These are phyloP conservation scores for Elasticomyces elasticus DNA, from an alignment of 495 filamentous ascomycete species.

Conservation along the genomic window DNA sequence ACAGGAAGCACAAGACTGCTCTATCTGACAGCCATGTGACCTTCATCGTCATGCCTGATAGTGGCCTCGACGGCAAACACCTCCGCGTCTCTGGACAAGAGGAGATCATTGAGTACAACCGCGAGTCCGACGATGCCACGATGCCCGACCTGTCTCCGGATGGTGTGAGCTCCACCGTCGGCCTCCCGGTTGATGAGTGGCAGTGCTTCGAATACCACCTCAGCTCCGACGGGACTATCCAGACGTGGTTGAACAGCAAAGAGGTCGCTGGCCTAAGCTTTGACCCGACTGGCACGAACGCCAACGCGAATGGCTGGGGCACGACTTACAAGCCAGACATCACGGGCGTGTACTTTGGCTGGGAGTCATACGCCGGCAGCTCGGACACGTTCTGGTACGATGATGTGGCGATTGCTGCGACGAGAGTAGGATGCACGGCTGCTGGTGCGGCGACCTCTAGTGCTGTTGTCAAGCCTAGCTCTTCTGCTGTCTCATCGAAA, in stretches of 20 bases:
- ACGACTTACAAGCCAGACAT: slow-evolving; percentile 39
- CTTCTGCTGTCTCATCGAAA: too few species aligned
- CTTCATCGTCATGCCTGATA: slow-evolving; percentile 54
- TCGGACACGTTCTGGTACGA: slow-evolving; percentile 52
- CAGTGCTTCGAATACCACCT: slow-evolving; percentile 51
- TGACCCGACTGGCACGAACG: slow-evolving; percentile 36
- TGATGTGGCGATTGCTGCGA: slow-evolving; percentile 39
- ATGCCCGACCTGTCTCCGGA: slow-evolving; percentile 48
- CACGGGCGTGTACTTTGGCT: slow-evolving; percentile 48
- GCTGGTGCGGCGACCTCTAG: slow-evolving; percentile 5
- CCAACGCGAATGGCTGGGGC: slow-evolving; percentile 44
- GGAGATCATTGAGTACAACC: slow-evolving; percentile 51
- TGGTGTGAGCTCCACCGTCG: slow-evolving; percentile 41
- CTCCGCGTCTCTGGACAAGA: slow-evolving; percentile 49
- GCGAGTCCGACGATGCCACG: slow-evolving; percentile 51
- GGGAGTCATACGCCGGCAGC: slow-evolving; percentile 50
- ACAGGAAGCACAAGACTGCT: slow-evolving; percentile 34
- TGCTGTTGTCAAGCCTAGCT: too few species aligned
- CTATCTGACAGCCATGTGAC: slow-evolving; percentile 40
- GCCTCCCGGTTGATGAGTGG: slow-evolving; percentile 41
- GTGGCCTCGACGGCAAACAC: slow-evolving; percentile 45
- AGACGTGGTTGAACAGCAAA: slow-evolving; percentile 47
- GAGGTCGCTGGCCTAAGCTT: slow-evolving; percentile 41
- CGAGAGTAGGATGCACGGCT: slow-evolving; percentile 38
- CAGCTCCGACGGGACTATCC: slow-evolving; percentile 43